A percentile compares a stretch with the other conserved stretches of the same genome.
These are phyloP conservation scores for Neofusicoccum sp. DNA, from an alignment of 2,329 filamentous ascomycete species.

Conservation along the genomic window DNA sequence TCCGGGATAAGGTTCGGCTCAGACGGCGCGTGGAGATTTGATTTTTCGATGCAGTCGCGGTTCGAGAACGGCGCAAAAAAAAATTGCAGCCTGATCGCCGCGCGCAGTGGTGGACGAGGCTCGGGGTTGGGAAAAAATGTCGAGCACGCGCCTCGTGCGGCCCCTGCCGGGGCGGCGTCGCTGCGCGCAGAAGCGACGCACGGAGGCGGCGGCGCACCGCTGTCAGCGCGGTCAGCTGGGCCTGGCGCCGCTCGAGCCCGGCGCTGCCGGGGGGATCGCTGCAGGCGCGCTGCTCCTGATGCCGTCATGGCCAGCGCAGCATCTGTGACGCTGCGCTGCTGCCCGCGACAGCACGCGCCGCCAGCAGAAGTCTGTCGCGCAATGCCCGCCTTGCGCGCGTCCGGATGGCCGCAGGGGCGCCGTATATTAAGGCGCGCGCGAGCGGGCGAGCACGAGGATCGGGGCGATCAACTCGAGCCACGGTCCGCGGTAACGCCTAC, in stretches of 20 bases:
- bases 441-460: conserved; percentile 11
- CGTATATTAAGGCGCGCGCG: conserved; percentile 8
- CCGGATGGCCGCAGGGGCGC: conserved; percentile 11
- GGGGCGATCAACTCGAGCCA: conserved; percentile 10
- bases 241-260: neutral
- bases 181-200: conserved; percentile 4
- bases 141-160: conserved; percentile 3
- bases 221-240: conserved; percentile 1
- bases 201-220: neutral
- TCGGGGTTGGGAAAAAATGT: neutral
- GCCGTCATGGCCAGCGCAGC: conserved; percentile 1
- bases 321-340: conserved; percentile 1
- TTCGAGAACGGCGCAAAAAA: conserved; percentile 4
- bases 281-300: conserved; percentile 2
- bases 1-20: conserved; percentile 4
- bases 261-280: conserved; percentile 1
- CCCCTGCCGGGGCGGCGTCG: neutral
- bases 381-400: neutral
- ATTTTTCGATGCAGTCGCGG: neutral
- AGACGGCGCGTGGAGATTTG: neutral
- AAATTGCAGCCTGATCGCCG: conserved; percentile 7
- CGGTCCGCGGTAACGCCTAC: conserved; percentile 16
- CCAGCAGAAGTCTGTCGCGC: neutral
- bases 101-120: neutral
- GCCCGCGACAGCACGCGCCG: neutral